Base-by-base conservation (phyloP, 108 stramenopile genomes). In the Pseudonitzschia pungens region DNA sequence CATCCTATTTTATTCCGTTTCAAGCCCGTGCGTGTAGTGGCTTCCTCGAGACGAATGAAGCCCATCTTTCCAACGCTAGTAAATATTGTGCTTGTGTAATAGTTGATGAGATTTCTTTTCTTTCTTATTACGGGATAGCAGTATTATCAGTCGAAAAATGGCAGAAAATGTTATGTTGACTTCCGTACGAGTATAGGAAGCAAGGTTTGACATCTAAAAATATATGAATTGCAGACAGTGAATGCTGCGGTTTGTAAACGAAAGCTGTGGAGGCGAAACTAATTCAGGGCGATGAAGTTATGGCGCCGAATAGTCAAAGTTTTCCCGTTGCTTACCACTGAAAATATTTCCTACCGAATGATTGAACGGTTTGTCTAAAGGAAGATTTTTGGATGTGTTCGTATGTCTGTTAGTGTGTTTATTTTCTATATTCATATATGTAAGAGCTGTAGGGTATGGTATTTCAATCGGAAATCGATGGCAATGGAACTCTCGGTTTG, bases 401-500 rank as follows among this genome's bases (percentile, higher is more conserved):
- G 45, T 12, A 48, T 14, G 18, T 48, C 1, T 48, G 5, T 14
- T 1, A 8, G 45, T 12, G 45, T 11, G 14, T 48, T 18, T 48
- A 18, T 48, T 26, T 55, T 55, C 20, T 55, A 12, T 55, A 55
- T 55, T 55, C 54, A 55, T 55, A 28, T 40, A 29, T 33, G 36
- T 6, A 28, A 14, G 4, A 16, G 12, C 20, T 40, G 32, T 33
- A 8, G 60, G 9, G 0, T n/a, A 15, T 26, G 4, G 24, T 4
- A 26, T 40, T 41, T 67, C 28, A 67, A 48, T 67, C 45, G 44
- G 43, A 44, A 48, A 67, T 21, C 16, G 69, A 54, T 69, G 82
- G 81, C 20, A 80, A 44, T 2, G 86, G 86, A 58, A 95, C 80
- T 28, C 75, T 72, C 43, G 94, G 94, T 73, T 95, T 95, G 36